A percentile compares a stretch with the other conserved stretches of the same genome.
Evolutionary conservation across 2,329 filamentous ascomycete species (phyloP).

Genomic region (Ophiostoma angusticollis): DNA sequence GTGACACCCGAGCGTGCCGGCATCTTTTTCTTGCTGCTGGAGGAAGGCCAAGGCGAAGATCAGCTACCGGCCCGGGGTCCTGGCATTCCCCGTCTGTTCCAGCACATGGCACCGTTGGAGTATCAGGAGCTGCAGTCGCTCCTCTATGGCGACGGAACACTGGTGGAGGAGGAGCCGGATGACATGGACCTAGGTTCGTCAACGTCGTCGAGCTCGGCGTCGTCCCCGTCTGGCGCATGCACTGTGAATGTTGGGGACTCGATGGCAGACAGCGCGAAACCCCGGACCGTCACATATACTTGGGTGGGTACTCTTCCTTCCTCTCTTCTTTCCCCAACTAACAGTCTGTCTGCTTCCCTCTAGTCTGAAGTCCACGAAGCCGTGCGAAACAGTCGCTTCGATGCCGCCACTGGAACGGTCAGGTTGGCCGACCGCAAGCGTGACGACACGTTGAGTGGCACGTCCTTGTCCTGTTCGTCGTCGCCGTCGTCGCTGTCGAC

Average conservation of each 20-base stretch:
- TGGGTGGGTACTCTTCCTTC: no score
- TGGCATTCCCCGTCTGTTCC: slow-evolving; percentile 14
- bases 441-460: no score
- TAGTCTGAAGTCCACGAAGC: slow-evolving; percentile 13
- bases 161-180: neutral
- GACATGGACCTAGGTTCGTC: neutral
- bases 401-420: slow-evolving; percentile 1
- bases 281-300: neutral
- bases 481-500: neutral
- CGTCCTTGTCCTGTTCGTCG: no score
- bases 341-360: no score
- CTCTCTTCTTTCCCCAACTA: no score
- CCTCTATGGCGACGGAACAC: slow-evolving; percentile 8
- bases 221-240: no score
- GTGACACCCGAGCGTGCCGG: slow-evolving; percentile 13
- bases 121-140: slow-evolving; percentile 15
- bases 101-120: slow-evolving; percentile 21
- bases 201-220: neutral
- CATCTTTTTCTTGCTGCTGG: slow-evolving; percentile 6
- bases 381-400: slow-evolving; percentile 8
- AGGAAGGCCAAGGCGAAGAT: slow-evolving; percentile 3
- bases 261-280: neutral
- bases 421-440: neutral
- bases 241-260: neutral
- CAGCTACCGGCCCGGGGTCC: slow-evolving; percentile 13